Evolutionary conservation across 208 protist genomes (phyloP).

Genomic region (Acanthamoeba royreba): DNA sequence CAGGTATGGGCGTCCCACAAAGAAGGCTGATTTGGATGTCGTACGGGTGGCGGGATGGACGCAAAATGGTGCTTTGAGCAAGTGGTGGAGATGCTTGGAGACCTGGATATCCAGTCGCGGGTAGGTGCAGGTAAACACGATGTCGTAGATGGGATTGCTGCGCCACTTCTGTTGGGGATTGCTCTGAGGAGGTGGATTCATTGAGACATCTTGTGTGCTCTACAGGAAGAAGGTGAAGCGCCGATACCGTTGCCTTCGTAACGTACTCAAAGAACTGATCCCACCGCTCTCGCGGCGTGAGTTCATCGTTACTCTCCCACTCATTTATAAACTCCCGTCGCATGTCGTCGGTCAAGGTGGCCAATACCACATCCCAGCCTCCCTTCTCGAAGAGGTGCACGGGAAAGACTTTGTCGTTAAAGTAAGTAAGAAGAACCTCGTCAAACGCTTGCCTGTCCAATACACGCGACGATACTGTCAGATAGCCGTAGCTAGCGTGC

Average conservation of each 20-base stretch:
- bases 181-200: no score
- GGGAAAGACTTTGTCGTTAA: conserved; percentile 48
- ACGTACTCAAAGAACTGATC: background rate
- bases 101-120: conserved; percentile 97
- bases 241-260: background rate
- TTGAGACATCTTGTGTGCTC: no score
- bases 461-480: no score
- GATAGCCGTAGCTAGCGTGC: no score
- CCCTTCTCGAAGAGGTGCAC: conserved; percentile 44
- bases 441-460: background rate
- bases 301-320: background rate
- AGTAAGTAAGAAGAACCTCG: conserved; percentile 43
- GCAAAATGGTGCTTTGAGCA: conserved; percentile 97
- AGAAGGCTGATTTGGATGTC: background rate
- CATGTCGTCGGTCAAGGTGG: background rate
- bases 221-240: background rate
- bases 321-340: no score
- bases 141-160: conserved; percentile 39
- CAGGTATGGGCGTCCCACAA: background rate
- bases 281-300: background rate
- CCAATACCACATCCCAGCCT: background rate
- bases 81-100: conserved; percentile 93
- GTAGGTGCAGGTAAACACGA: conserved; percentile 86
- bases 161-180: background rate
- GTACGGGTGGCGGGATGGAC: conserved; percentile 86